phyloP scores from a whole-genome alignment of 352 stramenopile genomes.

The Phytophthora kernoviae region DNA sequence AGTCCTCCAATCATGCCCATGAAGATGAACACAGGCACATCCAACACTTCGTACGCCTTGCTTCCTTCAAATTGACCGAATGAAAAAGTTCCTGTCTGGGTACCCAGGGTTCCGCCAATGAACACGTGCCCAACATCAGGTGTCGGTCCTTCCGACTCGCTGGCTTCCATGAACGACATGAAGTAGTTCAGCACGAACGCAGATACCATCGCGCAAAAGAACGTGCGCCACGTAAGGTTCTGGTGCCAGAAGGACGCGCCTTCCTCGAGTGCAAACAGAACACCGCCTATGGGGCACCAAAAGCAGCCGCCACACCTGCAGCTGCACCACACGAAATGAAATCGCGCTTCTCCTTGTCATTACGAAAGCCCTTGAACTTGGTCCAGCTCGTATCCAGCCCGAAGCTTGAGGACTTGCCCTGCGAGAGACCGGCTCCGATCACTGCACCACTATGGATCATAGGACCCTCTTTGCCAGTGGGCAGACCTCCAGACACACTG shows the following conservation, averaged over 20 bases:
- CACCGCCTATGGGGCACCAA: slow-evolving; percentile 98
- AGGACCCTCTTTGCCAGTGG: slow-evolving; percentile 89
- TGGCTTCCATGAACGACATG: slow-evolving; percentile 77
- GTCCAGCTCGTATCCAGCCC: slow-evolving; percentile 89
- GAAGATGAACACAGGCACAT: slow-evolving; percentile 96
- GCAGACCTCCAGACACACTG: slow-evolving; percentile 73
- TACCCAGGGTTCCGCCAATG: slow-evolving; percentile 72
- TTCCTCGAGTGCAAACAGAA: slow-evolving; percentile 98
- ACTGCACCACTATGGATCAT: slow-evolving; percentile 92
- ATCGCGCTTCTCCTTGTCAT: slow-evolving; percentile 96
- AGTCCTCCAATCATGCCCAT: slow-evolving; percentile 98
- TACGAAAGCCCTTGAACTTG: slow-evolving; percentile 93
- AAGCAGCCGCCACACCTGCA: slow-evolving; percentile 96
- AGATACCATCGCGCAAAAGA: slow-evolving; percentile 97
- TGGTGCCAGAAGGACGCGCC: slow-evolving; percentile 98
- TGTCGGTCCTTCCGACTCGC: slow-evolving; percentile 32
- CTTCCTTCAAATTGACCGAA: slow-evolving; percentile 89
- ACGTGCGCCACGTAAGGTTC: slow-evolving; percentile 97
- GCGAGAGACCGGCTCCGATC: slow-evolving; percentile 95
- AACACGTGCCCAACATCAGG: slow-evolving; percentile 52
- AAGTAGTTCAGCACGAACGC: slow-evolving; percentile 89
- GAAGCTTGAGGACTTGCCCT: slow-evolving; percentile 91
- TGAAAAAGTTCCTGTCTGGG: slow-evolving; percentile 82
- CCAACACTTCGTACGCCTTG: slow-evolving; percentile 94
- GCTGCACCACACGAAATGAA: slow-evolving; percentile 98